Base-by-base conservation (phyloP, 305 asterid species). In the Plantago rigida region DNA sequence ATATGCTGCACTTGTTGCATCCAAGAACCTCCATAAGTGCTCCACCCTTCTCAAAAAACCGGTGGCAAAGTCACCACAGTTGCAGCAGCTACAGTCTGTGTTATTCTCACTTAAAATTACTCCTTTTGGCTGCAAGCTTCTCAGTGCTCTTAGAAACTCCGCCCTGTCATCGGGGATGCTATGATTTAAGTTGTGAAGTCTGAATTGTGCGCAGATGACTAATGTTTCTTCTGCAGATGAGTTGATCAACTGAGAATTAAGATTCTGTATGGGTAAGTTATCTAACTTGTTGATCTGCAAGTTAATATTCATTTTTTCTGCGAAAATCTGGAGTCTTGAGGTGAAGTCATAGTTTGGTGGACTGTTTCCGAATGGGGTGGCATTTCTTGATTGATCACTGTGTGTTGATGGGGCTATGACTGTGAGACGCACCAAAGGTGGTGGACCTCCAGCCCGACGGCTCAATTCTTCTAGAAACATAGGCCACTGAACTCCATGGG, bases 401-500 rank as follows among this genome's bases (percentile, higher is more conserved):
- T 59, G 71, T 10, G 52, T 49, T 12, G 79, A 64, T 0, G 85
- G 87, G 24, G 82, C 49, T 2, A 86, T 67, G 36, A 86, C 85
- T 0, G 96, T 88, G 47, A 88, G 78, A 42, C 94, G 87, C 60
- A 88, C 91, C 42, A 84, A 29, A 1, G 91, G 89, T 0, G 95
- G 96, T 0, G 95, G 95, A 2, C 95, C 95, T 6, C 95, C 95
- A 0, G 81, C 62, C 46, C 84, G 78, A 4, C 84, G 84, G 14
- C 81, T 79, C 68, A 88, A 68, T 59, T 84, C 96, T 71, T 84
- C 95, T 0, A 88, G 75, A 14, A 88, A 87, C 0, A 87, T 88
- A 12, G 96, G 96, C 96, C 96, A 88, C 34, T 86, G 96, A 13
- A 88, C 75, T 8, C 96, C 96, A 60, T 86, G 96, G 15, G 95